These are phyloP conservation scores for Metschnikowia cerradonensis DNA, from an alignment of 805 yeast genomes.

Conservation along the genomic window DNA sequence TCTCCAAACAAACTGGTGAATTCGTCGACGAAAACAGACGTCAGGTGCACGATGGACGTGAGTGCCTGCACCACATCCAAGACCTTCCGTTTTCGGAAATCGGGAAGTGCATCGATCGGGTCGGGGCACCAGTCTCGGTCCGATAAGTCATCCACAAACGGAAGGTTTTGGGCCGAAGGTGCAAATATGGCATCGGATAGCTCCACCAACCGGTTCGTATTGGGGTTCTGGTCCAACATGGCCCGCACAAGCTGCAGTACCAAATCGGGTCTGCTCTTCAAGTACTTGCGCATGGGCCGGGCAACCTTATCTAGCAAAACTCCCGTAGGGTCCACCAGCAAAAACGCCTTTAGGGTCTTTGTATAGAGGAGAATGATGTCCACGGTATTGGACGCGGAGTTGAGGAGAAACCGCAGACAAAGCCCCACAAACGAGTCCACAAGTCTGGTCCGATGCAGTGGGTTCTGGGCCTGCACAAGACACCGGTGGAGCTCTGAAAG, in stretches of 20 bases:
- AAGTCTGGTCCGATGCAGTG: conserved; percentile 46
- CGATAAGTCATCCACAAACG: conserved; percentile 35
- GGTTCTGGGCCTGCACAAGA: conserved; percentile 20
- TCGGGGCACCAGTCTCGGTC: conserved; percentile 75
- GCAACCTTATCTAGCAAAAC: conserved; percentile 75
- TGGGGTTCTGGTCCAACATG: conserved; percentile 45
- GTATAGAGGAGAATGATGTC: conserved; percentile 69
- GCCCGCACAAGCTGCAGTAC: conserved; percentile 69
- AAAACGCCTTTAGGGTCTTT: conserved; percentile 65
- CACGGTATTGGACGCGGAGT: conserved; percentile 77
- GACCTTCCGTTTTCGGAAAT: conserved; percentile 58
- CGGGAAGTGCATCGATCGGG: conserved; percentile 87
- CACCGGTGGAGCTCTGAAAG: conserved; percentile 57
- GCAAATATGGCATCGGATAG: conserved; percentile 51
- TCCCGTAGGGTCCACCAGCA: conserved; percentile 81
- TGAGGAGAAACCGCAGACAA: conserved; percentile 51
- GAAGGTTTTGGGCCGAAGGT: conserved; percentile 5
- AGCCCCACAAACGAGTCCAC: conserved; percentile 47
- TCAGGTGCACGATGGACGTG: conserved; percentile 67
- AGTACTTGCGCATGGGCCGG: conserved; percentile 66
- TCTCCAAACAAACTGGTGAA: conserved; percentile 58
- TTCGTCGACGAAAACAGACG: conserved; percentile 61
- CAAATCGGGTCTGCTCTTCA: conserved; percentile 72
- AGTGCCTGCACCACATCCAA: conserved; percentile 70
- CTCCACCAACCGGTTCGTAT: conserved; percentile 44